Evolutionary conservation across 345 rosid species (phyloP), one percentile per base, ranked within the genome.

Genomic region (Ailanthus altissimus): DNA sequence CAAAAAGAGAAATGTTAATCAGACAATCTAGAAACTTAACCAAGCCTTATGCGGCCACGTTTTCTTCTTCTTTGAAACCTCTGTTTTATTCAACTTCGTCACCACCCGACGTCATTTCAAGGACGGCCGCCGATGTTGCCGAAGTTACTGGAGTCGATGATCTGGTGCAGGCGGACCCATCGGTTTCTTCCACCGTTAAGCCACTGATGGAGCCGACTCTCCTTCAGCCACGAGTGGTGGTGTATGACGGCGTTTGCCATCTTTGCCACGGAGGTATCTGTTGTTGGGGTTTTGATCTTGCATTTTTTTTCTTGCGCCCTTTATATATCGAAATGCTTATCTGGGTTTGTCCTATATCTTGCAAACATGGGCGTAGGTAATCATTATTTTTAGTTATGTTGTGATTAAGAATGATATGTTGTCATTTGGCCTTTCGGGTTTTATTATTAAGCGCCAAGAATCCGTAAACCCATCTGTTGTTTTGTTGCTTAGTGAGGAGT

Each of bases 211-310:
- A 82, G 63, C 89, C 89, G 67, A 70, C 82, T 57, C 68, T 88
- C 72, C 94, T 95, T 32, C 96, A 95, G 89, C 98, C 99, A 36
- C 88, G 98, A 51, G 99, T 93, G 77, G 97, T 92, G 46, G 81
- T 95, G 65, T 95, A 92, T 76, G 98, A 95, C 81, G 97, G 98
- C 36, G 97, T 95, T 81, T 95, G 98, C 81, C 97, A 87, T 85
- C 98, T 95, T 87, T 95, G 99, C 87, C 97, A 95, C 83, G 78
- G 91, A 88, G 97, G 98, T 95, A 81, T 53, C 13, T 53, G 47
- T 70, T 51, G 8, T 26, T 69, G 5, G 6, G n/a, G 23, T 47
- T 25, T 11, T 69, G 49, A 4, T 40, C 18, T 38, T 64, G 4
- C 0, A 8, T 0, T 38, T 40, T n/a, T 23, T 25, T 8, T 56